Evolutionary conservation across 2,329 filamentous ascomycete genomes (phyloP).

Genomic region (Corynespora cassiicola): DNA sequence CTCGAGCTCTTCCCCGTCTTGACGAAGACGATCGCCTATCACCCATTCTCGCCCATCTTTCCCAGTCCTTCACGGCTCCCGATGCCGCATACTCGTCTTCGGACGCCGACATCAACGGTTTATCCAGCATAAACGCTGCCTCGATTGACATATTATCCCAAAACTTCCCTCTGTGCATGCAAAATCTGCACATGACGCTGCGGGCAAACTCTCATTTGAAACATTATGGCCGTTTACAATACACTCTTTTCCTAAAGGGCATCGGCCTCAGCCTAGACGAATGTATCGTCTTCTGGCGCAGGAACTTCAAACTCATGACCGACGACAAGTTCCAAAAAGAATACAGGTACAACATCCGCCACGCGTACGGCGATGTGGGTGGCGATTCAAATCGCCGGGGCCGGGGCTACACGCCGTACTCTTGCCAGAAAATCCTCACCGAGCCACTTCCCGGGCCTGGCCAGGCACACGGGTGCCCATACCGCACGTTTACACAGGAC

Average conservation of each 20-base stretch:
- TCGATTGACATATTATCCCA: constrained; percentile 78
- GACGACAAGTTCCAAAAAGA: constrained; percentile 98
- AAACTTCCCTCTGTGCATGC: constrained; percentile 94
- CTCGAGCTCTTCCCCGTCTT: constrained; percentile 86
- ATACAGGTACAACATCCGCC: constrained; percentile 96
- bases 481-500: constrained; percentile 87
- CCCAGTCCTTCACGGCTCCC: constrained; percentile 92
- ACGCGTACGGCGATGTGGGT: constrained; percentile 92
- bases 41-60: constrained; percentile 80
- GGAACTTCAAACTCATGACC: constrained; percentile 81
- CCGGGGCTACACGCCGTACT: constrained; percentile 87
- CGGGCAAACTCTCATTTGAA: constrained; percentile 90
- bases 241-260: constrained; percentile 95
- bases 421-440: constrained; percentile 92
- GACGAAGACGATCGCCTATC: constrained; percentile 94
- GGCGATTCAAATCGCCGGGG: constrained; percentile 88
- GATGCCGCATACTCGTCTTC: constrained; percentile 79
- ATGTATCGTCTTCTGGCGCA: constrained; percentile 89
- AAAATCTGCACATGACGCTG: constrained; percentile 83
- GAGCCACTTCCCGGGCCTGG: constrained; percentile 87
- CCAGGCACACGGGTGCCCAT: constrained; percentile 95
- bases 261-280: constrained; percentile 93
- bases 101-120: constrained; percentile 75
- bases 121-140: constrained; percentile 65
- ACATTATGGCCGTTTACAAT: constrained; percentile 91